Evolutionary conservation across 2,329 filamentous ascomycete species (phyloP), one percentile per base, ranked within the genome.

Genomic region (Fusarium graminum): DNA sequence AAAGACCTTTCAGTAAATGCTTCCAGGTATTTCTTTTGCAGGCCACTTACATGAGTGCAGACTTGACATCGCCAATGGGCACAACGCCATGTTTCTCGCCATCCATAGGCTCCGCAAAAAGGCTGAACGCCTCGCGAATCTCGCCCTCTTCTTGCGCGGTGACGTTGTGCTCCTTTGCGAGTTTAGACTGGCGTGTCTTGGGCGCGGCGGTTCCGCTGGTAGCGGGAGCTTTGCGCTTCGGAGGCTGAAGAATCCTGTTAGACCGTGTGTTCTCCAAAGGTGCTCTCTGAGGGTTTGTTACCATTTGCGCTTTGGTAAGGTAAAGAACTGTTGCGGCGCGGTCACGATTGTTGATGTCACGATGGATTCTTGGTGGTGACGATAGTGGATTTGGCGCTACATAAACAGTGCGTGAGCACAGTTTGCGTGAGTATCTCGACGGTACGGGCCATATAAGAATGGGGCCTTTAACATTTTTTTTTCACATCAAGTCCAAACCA

Each of bases 111-210:
- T 90, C 85, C 2, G 89, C 82, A 77, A 98, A 99, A 9, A 98
- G 85, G 22, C 86, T 84, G 78, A 95, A 98, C 14, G 94, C 94
- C 78, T 97, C 94, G 73, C 88, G 89, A 75, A 99, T 97, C 80
- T 97, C 93, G 70, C 86, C 85, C 80, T 98, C 94, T 79, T 97
- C 91, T 67, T 90, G 88, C 39, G 89, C 90, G 14, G 88, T 90
- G 74, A 98, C 88, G 77, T 93, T 90, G 84, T 97, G 89, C 75
- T 97, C 93, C 80, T 94, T 94, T 29, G 94, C 94, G 72, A 97
- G 92, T 78, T 93, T 96, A 59, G 94, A 97, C 74, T 88, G 88
- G 65, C 91, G 90, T 50, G 74, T 65, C 75, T 75, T 81, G 53
- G 76, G 69, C 49, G 74, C 69, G 22, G 75, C 53, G 29, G 74